Percentiles rank a stretch among this genome's conserved stretches.
phyloP scores from a whole-genome alignment of 1,284 basidiomycete genomes.

The Tylopilus sp. region DNA sequence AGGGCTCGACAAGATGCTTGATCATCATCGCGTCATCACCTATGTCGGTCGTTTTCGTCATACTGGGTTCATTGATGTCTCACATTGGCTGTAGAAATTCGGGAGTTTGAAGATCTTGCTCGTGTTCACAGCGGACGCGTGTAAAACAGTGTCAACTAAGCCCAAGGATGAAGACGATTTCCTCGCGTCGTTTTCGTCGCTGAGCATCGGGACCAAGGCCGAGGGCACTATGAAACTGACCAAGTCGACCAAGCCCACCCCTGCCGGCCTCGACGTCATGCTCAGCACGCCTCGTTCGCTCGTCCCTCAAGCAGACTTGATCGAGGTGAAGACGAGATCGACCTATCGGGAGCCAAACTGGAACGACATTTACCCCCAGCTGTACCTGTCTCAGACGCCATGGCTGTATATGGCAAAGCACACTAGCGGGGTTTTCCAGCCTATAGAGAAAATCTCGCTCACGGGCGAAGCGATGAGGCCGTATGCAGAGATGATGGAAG shows the following conservation, averaged over 20 bases:
- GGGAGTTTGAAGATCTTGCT: constrained; percentile 46
- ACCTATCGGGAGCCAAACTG: constrained; percentile 43
- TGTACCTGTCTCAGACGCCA: constrained; percentile 54
- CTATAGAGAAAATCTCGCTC: constrained; percentile 41
- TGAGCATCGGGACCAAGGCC: constrained; percentile 26
- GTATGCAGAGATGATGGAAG: constrained; percentile 32
- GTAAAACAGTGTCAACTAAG: constrained; percentile 20
- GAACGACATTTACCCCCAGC: constrained; percentile 51
- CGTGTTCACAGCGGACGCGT: constrained; percentile 47
- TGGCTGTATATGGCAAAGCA: constrained; percentile 51
- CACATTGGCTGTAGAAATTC: constrained; percentile 34
- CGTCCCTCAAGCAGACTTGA: constrained; percentile 48
- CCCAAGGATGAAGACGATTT: constrained; percentile 30
- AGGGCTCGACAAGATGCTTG: constrained; percentile 45
- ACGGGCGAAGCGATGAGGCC: constrained; percentile 35
- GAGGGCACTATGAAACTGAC: background rate
- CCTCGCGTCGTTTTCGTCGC: constrained; percentile 40
- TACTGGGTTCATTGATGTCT: background rate
- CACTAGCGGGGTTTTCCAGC: constrained; percentile 42
- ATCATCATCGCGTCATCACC: constrained; percentile 50
- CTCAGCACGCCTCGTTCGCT: constrained; percentile 25
- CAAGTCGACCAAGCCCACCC: constrained; percentile 6
- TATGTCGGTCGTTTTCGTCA: constrained; percentile 44
- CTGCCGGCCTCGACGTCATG: constrained; percentile 25
- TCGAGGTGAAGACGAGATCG: constrained; percentile 55